Evolutionary conservation across 257 asterid genomes (phyloP).

Genomic region (Phtheirospermum japonicum): DNA sequence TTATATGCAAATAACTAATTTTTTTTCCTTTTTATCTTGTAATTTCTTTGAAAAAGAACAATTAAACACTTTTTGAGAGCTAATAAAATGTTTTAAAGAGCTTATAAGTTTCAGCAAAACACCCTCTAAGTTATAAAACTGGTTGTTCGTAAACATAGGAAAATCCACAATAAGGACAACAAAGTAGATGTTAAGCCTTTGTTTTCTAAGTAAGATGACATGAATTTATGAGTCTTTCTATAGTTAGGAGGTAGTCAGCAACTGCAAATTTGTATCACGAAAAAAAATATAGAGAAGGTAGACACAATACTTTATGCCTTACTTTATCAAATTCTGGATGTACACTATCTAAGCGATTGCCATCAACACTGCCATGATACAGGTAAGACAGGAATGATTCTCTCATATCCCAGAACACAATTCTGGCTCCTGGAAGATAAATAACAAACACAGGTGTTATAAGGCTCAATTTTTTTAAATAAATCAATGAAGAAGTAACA

Average conservation of each 20-base stretch:
- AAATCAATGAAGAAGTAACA: conserved; percentile 12
- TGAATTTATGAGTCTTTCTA: too few relatives aligned
- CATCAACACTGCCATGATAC: conserved; percentile 73
- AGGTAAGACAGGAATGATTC: conserved; percentile 64
- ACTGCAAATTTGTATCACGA: not conserved
- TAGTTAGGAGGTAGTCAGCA: conserved; percentile 11
- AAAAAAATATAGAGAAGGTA: conserved; percentile 1
- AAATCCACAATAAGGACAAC: conserved; percentile 9
- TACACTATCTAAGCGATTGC: conserved; percentile 72
- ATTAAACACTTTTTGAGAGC: not conserved
- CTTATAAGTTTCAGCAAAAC: not conserved
- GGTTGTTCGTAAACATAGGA: not conserved
- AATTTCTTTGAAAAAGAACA: not conserved
- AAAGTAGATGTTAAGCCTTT: conserved; percentile 15
- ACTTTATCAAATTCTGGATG: conserved; percentile 80
- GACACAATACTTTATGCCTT: conserved; percentile 33
- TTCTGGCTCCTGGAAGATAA: conserved; percentile 63
- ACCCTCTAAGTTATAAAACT: conserved; percentile 4
- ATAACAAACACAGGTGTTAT: conserved; percentile 25
- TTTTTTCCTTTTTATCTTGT: too few relatives aligned
- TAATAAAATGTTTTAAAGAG: not conserved
- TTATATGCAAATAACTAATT: not conserved
- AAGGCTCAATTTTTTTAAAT: conserved; percentile 8
- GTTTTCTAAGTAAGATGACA: too few relatives aligned
- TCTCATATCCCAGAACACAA: conserved; percentile 95